Base-by-base conservation (phyloP, 306 rosid species). In the Cyamopsis tetragonoloba region DNA sequence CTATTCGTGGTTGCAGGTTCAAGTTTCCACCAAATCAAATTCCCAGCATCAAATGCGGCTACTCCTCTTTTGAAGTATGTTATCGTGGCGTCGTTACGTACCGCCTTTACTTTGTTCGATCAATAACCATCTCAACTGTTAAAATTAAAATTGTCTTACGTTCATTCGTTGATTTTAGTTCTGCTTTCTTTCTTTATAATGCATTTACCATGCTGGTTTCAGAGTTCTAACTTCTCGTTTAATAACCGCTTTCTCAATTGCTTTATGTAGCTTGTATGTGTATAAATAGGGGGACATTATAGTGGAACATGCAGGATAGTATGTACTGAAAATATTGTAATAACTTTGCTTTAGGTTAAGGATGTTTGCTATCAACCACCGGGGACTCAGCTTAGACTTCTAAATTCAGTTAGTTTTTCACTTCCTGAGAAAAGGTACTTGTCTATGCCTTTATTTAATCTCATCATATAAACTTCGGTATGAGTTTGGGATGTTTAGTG, bases 301-400 rank as follows among this genome's bases (percentile, higher is more conserved):
- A 13, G 23, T 43, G 49, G 50, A 54, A 63, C 49, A 50, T 62
- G 14, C 31, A 4, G 63, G 19, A 44, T 35, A 12, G 43, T 66
- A 39, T 23, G 62, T 51, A 30, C 32, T 70, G 11, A 65, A 32
- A 8, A 26, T 15, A n/a, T 7, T 74, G 19, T 41, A 14, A 9
- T 37, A 0, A 54, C 4, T 68, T 64, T 61, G 48, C 22, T 31
- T 30, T 43, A 87, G 98, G 98, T 86, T 48, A 84, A 72, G 82
- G 92, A 87, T 72, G 86, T 86, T 42, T 74, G 87, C 80, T 92
- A 89, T 83, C 91, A 87, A 65, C 89, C 93, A 1, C 95, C 96
- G 1, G 98, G 98, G 77, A 87, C 91, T 7, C 88, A 92, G 83
- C 76, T 79, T 68, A 79, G 62, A 62, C 95, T 92, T 58, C 78